Percentiles rank a stretch among this genome's conserved stretches.
phyloP scores from a whole-genome alignment of 495 filamentous ascomycete genomes.

The Penicillium egyptiacum region DNA sequence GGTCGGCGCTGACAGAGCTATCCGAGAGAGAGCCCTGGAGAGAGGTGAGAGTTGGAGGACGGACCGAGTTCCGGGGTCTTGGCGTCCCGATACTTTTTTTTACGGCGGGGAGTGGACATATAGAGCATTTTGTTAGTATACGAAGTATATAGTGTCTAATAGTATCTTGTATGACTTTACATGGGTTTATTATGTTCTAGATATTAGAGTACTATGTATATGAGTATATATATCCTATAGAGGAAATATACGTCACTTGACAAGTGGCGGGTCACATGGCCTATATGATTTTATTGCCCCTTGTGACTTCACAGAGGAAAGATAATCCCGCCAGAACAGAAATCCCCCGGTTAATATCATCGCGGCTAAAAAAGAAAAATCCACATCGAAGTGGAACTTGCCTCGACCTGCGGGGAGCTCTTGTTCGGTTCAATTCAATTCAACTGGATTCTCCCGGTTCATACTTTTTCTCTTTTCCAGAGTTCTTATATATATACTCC shows the following conservation, averaged over 20 bases:
- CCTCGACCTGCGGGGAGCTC: conserved; percentile 3
- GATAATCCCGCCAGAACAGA: not conserved
- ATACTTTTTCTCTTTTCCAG: not conserved
- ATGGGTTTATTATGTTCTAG: not conserved
- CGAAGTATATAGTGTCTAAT: not conserved
- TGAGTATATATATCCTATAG: not conserved
- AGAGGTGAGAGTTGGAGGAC: conserved; percentile 2
- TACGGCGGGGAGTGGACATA: no score
- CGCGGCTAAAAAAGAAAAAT: conserved; percentile 27
- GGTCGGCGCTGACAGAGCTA: not conserved
- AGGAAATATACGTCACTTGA: conserved; percentile 2
- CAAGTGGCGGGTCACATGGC: conserved; percentile 1
- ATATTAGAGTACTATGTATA: not conserved
- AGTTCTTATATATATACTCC: not conserved
- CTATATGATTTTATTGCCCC: not conserved
- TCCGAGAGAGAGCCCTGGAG: not conserved
- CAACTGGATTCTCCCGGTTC: conserved; percentile 2
- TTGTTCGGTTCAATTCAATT: conserved; percentile 11
- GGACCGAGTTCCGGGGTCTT: conserved; percentile 10
- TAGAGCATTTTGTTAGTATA: no score
- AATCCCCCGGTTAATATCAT: conserved; percentile 21
- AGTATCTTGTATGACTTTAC: not conserved
- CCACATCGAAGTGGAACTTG: conserved; percentile 5
- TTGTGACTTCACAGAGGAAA: not conserved
- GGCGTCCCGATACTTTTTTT: conserved; percentile 1